Conservation (phyloP, 805 yeast species). For the Metschnikowia picachoensis region DNA sequence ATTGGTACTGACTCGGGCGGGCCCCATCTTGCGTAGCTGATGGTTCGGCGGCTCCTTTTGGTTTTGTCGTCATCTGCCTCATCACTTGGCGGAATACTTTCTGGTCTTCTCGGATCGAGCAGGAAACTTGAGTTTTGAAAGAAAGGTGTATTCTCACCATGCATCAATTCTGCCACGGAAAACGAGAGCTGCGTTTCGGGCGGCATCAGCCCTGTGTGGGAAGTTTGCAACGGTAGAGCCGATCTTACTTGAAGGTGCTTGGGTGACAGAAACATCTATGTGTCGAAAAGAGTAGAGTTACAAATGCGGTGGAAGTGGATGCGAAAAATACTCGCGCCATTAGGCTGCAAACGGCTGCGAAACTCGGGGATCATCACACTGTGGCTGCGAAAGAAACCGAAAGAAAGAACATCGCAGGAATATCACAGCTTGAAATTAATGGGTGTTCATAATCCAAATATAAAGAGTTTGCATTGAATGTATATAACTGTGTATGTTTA, state of each 20-base stretch:
- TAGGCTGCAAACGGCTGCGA: constrained; percentile 2
- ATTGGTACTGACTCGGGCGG: constrained; percentile 43
- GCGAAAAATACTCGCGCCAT: constrained; percentile 1
- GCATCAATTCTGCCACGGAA: constrained; percentile 7
- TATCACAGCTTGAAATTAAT: too few species aligned
- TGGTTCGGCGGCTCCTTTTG: constrained; percentile 20
- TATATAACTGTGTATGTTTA: background rate
- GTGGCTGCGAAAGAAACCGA: background rate
- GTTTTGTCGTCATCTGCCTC: constrained; percentile 1
- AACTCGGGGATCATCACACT: background rate
- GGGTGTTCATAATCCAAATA: too few species aligned
- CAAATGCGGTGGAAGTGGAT: constrained; percentile 1
- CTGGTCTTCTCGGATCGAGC: constrained; percentile 1
- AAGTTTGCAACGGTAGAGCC: constrained; percentile 3
- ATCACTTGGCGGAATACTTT: background rate
- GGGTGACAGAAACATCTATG: constrained; percentile 9
- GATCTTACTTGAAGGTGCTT: constrained; percentile 7
- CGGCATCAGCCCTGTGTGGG: background rate
- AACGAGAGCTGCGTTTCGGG: constrained; percentile 6
- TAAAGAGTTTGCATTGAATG: background rate
- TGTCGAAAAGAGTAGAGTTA: constrained; percentile 4
- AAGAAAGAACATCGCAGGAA: background rate
- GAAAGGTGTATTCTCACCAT: constrained; percentile 8
- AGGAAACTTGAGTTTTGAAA: constrained; percentile 3
- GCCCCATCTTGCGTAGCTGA: constrained; percentile 46